Percentiles rank a stretch among this genome's conserved stretches.
These are phyloP conservation scores for Fusarium equiseti DNA, from an alignment of 2,329 filamentous ascomycete genomes.

Conservation along the genomic window DNA sequence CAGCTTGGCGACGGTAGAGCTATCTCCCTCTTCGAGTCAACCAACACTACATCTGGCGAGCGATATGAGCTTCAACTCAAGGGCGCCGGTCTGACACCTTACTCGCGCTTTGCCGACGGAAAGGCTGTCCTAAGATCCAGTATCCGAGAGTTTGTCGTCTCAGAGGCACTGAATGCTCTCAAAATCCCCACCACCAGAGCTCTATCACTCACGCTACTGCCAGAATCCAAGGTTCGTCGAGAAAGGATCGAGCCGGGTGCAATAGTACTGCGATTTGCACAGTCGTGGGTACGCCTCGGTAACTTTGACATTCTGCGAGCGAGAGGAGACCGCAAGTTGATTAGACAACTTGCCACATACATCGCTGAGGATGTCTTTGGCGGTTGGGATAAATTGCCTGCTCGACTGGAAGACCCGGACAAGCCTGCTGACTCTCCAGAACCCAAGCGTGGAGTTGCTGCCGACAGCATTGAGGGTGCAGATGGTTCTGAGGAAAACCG, in stretches of 20 bases:
- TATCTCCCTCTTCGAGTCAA: constrained; percentile 93
- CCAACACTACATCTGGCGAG: constrained; percentile 75
- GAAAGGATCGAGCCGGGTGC: constrained; percentile 90
- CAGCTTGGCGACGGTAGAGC: constrained; percentile 95
- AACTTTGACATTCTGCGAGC: constrained; percentile 93
- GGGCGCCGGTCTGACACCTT: constrained; percentile 91
- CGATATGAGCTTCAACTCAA: constrained; percentile 95
- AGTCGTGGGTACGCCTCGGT: constrained; percentile 92
- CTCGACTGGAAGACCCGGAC: constrained; percentile 64
- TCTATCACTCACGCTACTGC: constrained; percentile 82
- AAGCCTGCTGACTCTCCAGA: constrained; percentile 58
- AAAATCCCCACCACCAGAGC: constrained; percentile 89
- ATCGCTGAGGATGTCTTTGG: constrained; percentile 88
- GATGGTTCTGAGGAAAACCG: constrained; percentile 81
- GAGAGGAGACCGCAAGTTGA: constrained; percentile 80
- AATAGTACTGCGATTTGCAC: constrained; percentile 91
- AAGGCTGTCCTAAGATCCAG: constrained; percentile 93
- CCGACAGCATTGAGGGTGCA: constrained; percentile 74
- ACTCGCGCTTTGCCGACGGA: constrained; percentile 95
- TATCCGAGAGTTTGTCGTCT: constrained; percentile 94
- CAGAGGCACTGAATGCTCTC: constrained; percentile 87
- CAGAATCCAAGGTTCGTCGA: constrained; percentile 77
- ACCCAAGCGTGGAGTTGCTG: constrained; percentile 65
- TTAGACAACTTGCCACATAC: constrained; percentile 82
- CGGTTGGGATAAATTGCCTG: constrained; percentile 88